A percentile compares a stretch with the other conserved stretches of the same genome.
These are phyloP conservation scores for Lentinula edodes DNA, from an alignment of 768 basidiomycete genomes.

Conservation along the genomic window DNA sequence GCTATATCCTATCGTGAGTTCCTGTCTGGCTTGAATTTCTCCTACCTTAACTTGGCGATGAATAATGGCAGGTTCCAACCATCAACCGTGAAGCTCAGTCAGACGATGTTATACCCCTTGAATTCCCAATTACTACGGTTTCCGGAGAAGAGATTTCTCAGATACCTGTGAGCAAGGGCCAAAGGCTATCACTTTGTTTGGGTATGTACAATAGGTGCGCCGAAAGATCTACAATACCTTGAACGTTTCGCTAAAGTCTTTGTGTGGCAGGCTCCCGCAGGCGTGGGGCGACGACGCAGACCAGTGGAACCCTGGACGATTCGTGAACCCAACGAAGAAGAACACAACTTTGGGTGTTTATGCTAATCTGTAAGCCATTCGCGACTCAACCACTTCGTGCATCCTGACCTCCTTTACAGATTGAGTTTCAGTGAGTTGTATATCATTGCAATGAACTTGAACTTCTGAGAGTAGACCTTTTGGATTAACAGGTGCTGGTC, in stretches of 20 bases:
- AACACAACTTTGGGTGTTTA: slow-evolving; percentile 15
- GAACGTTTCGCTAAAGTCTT: background rate
- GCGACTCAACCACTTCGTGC: background rate
- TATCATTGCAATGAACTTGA: background rate
- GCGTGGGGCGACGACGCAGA: slow-evolving; percentile 28
- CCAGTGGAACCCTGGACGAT: slow-evolving; percentile 28
- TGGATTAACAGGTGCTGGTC: background rate
- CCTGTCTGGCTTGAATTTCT: no score
- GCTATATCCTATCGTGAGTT: slow-evolving; percentile 23
- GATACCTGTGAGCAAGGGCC: slow-evolving; percentile 44
- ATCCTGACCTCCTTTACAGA: background rate
- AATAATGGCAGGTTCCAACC: background rate
- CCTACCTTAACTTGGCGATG: no score
- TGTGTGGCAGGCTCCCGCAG: background rate
- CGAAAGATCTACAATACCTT: background rate
- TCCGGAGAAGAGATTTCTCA: slow-evolving; percentile 40
- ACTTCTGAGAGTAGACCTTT: background rate
- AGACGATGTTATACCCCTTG: slow-evolving; percentile 57
- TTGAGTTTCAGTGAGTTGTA: slow-evolving; percentile 4
- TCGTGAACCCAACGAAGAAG: slow-evolving; percentile 16
- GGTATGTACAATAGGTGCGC: slow-evolving; percentile 37
- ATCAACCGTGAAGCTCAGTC: background rate
- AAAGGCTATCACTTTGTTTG: slow-evolving; percentile 42
- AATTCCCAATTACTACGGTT: slow-evolving; percentile 41
- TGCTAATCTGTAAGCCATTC: slow-evolving; percentile 17